Evolutionary conservation across 177 flowering plant genomes (phyloP), one percentile per base, ranked within the genome.

Genomic region (Vitis hybrid): DNA sequence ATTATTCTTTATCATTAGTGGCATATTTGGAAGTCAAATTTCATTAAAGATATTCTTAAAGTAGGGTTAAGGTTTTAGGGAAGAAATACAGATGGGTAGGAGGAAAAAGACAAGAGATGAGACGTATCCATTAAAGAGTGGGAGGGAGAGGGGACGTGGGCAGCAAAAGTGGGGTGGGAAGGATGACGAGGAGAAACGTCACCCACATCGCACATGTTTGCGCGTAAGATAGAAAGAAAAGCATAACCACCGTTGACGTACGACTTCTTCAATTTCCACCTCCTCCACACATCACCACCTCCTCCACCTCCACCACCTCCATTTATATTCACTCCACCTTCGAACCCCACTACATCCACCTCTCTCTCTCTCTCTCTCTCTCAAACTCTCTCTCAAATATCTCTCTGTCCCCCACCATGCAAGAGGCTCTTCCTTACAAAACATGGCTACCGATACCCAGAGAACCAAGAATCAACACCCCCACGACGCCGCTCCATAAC

Each of bases 371-470:
- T 40, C 58, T 61, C 26, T 23, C 26, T 23, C 64, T 64, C 49
- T 62, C n/a, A n/a, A n/a, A n/a, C 50, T 40, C 58, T 61, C 52
- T 64, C 70, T 56, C 50, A n/a, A 62, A 7, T 1, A 50, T 51
- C 5, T 48, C 17, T 13, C 26, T 23, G 3, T 11, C 19, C 52
- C 45, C 64, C 45, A 65, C 59, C 52, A 83, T 83, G 86, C 84
- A 83, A 19, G 73, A 83, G 17, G 86, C 82, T 8, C 77, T 79
- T n/a, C 81, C 86, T 54, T 83, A 77, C 81, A 73, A 77, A 51
- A 61, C 81, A 49, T 83, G 84, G 83, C 69, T 11, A 32, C 76
- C 83, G 2, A 14, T 45, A 9, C 30, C 60, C 68, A n/a, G 45
- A 0, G 45, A 34, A 34, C 45, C 45, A 34, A 34, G 45, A 34